These are phyloP conservation scores for Cystobasidiaceae sp. DNA, from an alignment of 1,284 basidiomycete genomes.

Conservation along the genomic window DNA sequence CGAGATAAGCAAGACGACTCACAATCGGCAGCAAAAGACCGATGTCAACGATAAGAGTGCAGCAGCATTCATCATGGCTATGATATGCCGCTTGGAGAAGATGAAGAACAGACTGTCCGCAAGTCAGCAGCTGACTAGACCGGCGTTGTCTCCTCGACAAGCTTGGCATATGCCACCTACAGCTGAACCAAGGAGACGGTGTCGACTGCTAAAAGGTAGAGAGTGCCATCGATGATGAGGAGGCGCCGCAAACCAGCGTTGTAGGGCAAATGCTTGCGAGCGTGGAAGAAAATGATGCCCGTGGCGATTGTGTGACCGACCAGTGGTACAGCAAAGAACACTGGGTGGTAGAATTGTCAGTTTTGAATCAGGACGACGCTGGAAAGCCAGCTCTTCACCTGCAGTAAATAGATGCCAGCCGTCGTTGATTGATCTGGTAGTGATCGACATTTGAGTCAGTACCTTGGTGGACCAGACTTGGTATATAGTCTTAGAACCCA, in stretches of 20 bases:
- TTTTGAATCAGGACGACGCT: too few species aligned
- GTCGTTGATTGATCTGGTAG: too few species aligned
- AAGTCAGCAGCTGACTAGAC: neutral
- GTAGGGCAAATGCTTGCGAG: neutral
- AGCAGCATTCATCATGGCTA: slow-evolving; percentile 23
- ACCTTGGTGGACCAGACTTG: too few species aligned
- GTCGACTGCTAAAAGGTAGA: slow-evolving; percentile 20
- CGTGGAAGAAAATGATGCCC: neutral
- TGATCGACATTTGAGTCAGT: too few species aligned
- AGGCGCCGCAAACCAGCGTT: neutral
- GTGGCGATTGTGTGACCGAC: slow-evolving; percentile 16
- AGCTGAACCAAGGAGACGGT: slow-evolving; percentile 5
- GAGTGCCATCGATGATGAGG: slow-evolving; percentile 16
- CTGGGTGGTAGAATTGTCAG: too few species aligned
- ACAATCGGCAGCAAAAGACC: slow-evolving; percentile 30
- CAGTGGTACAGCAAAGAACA: slow-evolving; percentile 4
- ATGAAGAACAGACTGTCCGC: slow-evolving; percentile 9
- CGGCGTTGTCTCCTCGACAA: neutral
- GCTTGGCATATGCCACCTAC: neutral
- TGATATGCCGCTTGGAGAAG: neutral
- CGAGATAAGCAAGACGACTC: neutral
- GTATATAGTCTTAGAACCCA: too few species aligned
- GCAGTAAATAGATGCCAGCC: too few species aligned
- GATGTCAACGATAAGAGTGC: slow-evolving; percentile 16
- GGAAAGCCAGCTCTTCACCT: too few species aligned